Conservation (phyloP, 768 basidiomycete species). For the Gloeostereum incarnatum region DNA sequence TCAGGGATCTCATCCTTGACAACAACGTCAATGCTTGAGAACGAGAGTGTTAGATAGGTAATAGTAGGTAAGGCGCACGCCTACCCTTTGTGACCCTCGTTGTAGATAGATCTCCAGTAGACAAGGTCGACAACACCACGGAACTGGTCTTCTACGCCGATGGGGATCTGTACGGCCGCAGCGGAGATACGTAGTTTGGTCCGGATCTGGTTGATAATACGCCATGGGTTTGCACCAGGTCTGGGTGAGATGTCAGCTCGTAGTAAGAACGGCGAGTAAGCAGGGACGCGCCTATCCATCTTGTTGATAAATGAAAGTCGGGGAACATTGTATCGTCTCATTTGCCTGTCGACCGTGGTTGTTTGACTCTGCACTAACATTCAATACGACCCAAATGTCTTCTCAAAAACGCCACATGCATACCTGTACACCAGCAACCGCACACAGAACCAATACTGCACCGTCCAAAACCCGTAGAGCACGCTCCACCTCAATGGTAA, state of each 20-base stretch:
- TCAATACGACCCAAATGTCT: neutral
- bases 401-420: constrained; percentile 4
- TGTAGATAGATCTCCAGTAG: constrained; percentile 90
- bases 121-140: constrained; percentile 92
- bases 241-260: constrained; percentile 23
- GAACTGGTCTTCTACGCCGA: constrained; percentile 80
- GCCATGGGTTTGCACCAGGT: constrained; percentile 96
- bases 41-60: neutral
- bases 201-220: constrained; percentile 87
- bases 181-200: constrained; percentile 87
- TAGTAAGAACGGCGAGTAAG: neutral
- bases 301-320: constrained; percentile 87
- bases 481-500: constrained; percentile 98
- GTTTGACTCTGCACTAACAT: constrained; percentile 71
- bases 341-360: constrained; percentile 97
- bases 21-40: constrained; percentile 60
- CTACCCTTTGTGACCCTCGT: constrained; percentile 91
- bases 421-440: constrained; percentile 93
- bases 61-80: constrained; percentile 12
- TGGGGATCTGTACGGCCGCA: constrained; percentile 93
- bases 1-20: constrained; percentile 85
- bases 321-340: constrained; percentile 94
- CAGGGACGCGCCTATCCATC: constrained; percentile 55
- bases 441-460: constrained; percentile 92
- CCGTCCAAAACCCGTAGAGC: constrained; percentile 95